Percentiles rank a stretch among this genome's conserved stretches.
These are phyloP conservation scores for Vitis rupestris DNA, from an alignment of 164 flowering plant species.

Conservation along the genomic window DNA sequence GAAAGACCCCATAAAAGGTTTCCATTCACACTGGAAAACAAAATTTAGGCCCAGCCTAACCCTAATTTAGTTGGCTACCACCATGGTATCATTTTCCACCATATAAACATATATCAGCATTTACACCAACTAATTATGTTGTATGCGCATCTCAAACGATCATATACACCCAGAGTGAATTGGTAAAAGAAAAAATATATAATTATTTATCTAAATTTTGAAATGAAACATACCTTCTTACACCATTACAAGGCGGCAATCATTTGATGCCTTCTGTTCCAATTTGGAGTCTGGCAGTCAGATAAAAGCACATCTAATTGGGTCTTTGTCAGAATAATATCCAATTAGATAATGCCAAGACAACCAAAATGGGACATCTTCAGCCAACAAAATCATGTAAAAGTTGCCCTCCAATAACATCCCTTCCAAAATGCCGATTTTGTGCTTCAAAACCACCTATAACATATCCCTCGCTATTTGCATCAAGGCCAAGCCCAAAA, in stretches of 20 bases:
- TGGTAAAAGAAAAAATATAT: not conserved
- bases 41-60: not conserved
- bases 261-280: not conserved
- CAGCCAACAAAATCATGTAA: slow-evolving; percentile 65
- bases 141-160: not conserved
- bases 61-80: not conserved
- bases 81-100: slow-evolving; percentile 1
- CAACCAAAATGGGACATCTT: not conserved
- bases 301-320: not conserved
- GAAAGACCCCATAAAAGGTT: not conserved
- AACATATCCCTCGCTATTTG: slow-evolving; percentile 33
- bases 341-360: not conserved
- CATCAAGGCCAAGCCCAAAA: slow-evolving; percentile 41
- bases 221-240: slow-evolving; percentile 2
- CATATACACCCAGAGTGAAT: not conserved
- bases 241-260: not conserved
- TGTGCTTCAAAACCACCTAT: slow-evolving; percentile 45
- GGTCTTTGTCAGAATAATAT: not conserved
- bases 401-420: slow-evolving; percentile 49
- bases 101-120: slow-evolving; percentile 2
- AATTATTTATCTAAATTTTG: not conserved
- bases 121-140: slow-evolving; percentile 7
- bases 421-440: slow-evolving; percentile 39
- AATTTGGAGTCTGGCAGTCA: not conserved
- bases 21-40: slow-evolving; percentile 1